These are phyloP conservation scores for Chaetoscypha palmicola DNA, from an alignment of 2,329 filamentous ascomycete genomes.

Conservation along the genomic window DNA sequence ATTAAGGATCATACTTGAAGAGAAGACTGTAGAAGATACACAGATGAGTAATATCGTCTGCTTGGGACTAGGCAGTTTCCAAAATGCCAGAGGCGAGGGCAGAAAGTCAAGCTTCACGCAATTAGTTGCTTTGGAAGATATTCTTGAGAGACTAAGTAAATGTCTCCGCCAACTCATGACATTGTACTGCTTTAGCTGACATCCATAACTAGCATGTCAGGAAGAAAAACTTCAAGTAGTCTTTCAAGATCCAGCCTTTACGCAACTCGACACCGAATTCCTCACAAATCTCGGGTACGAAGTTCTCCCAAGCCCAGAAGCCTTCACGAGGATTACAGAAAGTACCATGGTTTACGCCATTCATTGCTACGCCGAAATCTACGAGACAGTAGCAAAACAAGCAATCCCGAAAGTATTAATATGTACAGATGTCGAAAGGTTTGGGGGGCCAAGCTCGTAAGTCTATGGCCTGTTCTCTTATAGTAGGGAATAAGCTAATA, in stretches of 20 bases:
- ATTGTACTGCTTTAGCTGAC: neutral
- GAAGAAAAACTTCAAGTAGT: conserved; percentile 5
- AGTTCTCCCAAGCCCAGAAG: conserved; percentile 27
- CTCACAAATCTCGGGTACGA: conserved; percentile 21
- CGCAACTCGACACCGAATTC: conserved; percentile 27
- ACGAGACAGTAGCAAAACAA: conserved; percentile 21
- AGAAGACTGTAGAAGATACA: conserved; percentile 9
- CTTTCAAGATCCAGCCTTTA: conserved; percentile 30
- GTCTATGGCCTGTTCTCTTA: conserved; percentile 1
- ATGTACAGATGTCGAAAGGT: conserved; percentile 28
- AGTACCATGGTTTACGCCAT: conserved; percentile 30
- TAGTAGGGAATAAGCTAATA: neutral
- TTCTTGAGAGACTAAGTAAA: conserved; percentile 20
- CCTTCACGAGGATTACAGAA: conserved; percentile 21
- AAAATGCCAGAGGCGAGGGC: conserved; percentile 25
- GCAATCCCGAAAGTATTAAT: conserved; percentile 24
- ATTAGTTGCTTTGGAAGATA: conserved; percentile 26
- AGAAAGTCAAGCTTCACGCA: conserved; percentile 27
- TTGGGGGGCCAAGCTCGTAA: conserved; percentile 22
- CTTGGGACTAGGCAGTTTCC: conserved; percentile 30
- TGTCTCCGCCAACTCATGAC: neutral
- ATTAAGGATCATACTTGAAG: conserved; percentile 14
- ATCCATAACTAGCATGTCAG: neutral
- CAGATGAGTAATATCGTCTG: conserved; percentile 22
- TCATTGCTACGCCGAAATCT: conserved; percentile 30